Base-by-base conservation (phyloP, 495 filamentous ascomycete species). In the Daldinia caldariorum region DNA sequence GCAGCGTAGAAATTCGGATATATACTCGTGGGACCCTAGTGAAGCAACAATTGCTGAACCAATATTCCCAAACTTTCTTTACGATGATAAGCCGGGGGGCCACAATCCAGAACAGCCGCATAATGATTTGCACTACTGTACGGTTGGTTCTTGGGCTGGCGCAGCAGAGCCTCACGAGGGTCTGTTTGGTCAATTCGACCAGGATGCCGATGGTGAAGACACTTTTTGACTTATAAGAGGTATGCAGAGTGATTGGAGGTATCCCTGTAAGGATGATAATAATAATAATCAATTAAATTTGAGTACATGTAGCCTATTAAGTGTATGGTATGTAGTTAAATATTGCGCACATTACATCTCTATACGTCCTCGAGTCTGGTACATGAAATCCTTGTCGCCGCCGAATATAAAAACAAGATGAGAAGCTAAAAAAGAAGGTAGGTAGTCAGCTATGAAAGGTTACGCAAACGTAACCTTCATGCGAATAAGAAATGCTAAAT, bases 1-100 rank as follows among this genome's bases (percentile, higher is more conserved):
- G 2, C 50, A 61, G 9, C 14, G 7, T 14, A 39, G 18, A 13
- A 62, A 70, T 49, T 70, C 68, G 7, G 68, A 57, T 13, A 26
- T 66, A 13, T 54, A 26, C 20, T 62, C 68, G 13, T 61, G 43
- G 58, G 62, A 45, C 12, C 45, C 9, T 4, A 59, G 35, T 47
- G 67, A 69, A 1, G 37, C 18, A 8, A 7, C 37, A 7, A 26
- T 26, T 3, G 20, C 20, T n/a, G 55, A 65, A 12, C 61, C 31
- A 16, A 14, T 12, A 13, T 22, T 35, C 0, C 34, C 39, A 3
- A 38, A 49, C 1, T 16, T 16, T 39, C 13, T 50, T 26, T 12
- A 16, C n/a, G 32, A 61, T 16, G 18, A 18, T 6, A 34, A 58
- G 6, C 14, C 18, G 8, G 51, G 10, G 0, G 37, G 47, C 14